Evolutionary conservation across 257 asterid genomes (phyloP).

Genomic region (Jacaranda mimosifolia): DNA sequence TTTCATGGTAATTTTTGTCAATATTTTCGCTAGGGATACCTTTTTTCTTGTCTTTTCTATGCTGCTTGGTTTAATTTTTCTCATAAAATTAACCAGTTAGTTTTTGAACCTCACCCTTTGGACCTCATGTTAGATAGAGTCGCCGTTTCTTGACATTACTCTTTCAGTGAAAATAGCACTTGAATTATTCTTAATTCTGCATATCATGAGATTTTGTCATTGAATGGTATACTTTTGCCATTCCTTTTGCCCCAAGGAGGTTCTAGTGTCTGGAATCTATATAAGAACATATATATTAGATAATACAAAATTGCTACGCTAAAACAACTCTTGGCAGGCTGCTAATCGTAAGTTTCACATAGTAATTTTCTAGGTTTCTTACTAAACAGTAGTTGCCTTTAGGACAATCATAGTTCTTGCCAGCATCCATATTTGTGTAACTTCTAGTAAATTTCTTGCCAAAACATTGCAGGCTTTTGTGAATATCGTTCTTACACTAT

Average conservation of each 20-base stretch:
- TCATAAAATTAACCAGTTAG: not conserved
- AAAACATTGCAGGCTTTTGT: constrained; percentile 81
- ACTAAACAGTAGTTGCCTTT: not conserved
- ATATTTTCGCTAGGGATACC: not conserved
- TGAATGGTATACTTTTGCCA: no score
- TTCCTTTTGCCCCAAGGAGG: no score
- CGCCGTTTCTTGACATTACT: no score
- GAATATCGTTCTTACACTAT: constrained; percentile 81
- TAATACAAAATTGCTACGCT: not conserved
- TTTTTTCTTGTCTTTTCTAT: not conserved
- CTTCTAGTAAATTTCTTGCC: no score
- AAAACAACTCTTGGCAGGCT: not conserved
- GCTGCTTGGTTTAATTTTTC: not conserved
- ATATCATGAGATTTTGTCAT: no score
- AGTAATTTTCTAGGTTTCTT: not conserved
- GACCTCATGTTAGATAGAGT: not conserved
- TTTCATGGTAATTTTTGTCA: not conserved
- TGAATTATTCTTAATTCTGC: no score
- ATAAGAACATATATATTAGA: not conserved
- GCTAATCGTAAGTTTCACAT: not conserved
- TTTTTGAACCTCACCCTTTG: not conserved
- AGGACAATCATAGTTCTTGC: not conserved
- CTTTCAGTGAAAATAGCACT: no score
- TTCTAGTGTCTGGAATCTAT: no score
- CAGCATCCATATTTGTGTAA: no score